A percentile compares a stretch with the other conserved stretches of the same genome.
Evolutionary conservation across 306 rosid species (phyloP).

Genomic region (Carpinus fangiana): DNA sequence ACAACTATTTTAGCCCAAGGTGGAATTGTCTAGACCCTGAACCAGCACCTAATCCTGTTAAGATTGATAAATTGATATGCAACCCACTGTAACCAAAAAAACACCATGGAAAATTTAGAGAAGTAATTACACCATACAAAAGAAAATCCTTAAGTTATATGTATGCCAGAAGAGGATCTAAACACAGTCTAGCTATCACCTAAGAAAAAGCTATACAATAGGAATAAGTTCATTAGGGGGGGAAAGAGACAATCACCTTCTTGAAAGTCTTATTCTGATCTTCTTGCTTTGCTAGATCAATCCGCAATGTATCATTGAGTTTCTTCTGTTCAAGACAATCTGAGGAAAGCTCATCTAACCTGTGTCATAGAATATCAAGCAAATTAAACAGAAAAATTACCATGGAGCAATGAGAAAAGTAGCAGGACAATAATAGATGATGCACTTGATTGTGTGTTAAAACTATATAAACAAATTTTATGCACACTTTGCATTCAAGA

Average conservation of each 20-base stretch:
- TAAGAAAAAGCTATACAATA: slow-evolving; percentile 17
- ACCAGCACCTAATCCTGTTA: neutral
- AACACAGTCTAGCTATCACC: neutral
- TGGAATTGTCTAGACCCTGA: neutral
- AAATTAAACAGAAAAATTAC: slow-evolving; percentile 14
- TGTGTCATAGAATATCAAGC: slow-evolving; percentile 45
- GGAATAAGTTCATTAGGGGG: neutral
- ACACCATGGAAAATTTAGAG: too few species aligned
- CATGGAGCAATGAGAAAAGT: too few species aligned
- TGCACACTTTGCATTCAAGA: neutral
- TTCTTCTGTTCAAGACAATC: slow-evolving; percentile 55
- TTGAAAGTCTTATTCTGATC: slow-evolving; percentile 62
- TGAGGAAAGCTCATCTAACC: slow-evolving; percentile 74
- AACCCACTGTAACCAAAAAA: neutral
- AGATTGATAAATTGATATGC: neutral
- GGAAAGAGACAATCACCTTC: slow-evolving; percentile 44
- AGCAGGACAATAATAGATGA: neutral
- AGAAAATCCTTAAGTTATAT: neutral
- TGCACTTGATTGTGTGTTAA: neutral
- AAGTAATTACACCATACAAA: too few species aligned
- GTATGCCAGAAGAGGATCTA: neutral
- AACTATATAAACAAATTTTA: neutral
- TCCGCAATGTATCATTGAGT: slow-evolving; percentile 49
- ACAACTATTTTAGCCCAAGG: neutral
- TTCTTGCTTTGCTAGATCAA: slow-evolving; percentile 56